phyloP scores from a whole-genome alignment of 352 stramenopile species.

The Phytophthora hybrid region DNA sequence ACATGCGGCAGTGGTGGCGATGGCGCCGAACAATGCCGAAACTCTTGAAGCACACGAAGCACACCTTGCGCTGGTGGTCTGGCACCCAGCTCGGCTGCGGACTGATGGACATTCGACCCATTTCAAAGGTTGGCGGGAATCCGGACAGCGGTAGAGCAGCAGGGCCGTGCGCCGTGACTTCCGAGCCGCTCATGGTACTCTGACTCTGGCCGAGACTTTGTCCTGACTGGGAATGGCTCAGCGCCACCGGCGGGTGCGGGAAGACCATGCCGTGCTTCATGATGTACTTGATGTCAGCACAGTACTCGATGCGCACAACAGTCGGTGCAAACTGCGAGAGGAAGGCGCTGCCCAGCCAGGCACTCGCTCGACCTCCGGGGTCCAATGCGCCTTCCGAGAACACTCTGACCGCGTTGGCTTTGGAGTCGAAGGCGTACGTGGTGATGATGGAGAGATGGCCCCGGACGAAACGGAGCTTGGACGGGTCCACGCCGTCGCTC shows the following conservation, averaged over 20 bases:
- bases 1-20: constrained; percentile 83
- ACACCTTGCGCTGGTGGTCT: constrained; percentile 66
- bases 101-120: constrained; percentile 41
- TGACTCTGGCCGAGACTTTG: constrained; percentile 47
- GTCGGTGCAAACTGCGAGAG: constrained; percentile 70
- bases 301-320: constrained; percentile 70
- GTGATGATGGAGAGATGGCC: constrained; percentile 62
- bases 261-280: constrained; percentile 82
- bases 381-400: constrained; percentile 71
- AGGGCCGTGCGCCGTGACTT: constrained; percentile 40
- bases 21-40: constrained; percentile 69
- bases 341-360: constrained; percentile 65
- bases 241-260: constrained; percentile 44
- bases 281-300: constrained; percentile 85
- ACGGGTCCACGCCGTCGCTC: constrained; percentile 42
- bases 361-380: constrained; percentile 54
- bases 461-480: constrained; percentile 63
- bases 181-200: constrained; percentile 41
- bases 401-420: constrained; percentile 67
- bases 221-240: constrained; percentile 36
- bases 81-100: constrained; percentile 63
- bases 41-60: constrained; percentile 76
- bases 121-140: constrained; percentile 24
- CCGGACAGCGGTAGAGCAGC: constrained; percentile 28
- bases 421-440: constrained; percentile 69